phyloP scores from a whole-genome alignment of 192 early-diverging fungal genomes.

The Endogone sp. region DNA sequence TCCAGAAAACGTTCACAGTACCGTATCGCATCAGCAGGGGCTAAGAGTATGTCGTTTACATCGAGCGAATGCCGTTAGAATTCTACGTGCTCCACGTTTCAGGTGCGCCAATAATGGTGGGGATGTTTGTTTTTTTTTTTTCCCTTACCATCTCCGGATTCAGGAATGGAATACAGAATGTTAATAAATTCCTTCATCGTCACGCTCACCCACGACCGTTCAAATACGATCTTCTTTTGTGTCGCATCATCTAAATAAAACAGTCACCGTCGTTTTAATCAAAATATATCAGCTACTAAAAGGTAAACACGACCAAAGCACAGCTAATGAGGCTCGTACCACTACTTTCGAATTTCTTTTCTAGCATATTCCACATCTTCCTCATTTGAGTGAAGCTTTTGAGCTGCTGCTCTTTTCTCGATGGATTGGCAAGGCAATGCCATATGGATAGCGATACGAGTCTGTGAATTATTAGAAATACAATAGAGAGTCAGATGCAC shows the following conservation, averaged over 20 bases:
- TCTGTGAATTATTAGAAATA: conserved; percentile 19
- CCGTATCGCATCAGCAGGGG: conserved; percentile 37
- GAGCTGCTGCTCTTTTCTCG: conserved; percentile 58
- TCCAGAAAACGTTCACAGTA: conserved; percentile 77
- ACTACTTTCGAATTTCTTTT: conserved; percentile 47
- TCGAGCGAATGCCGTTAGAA: background rate
- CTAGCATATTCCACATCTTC: conserved; percentile 63
- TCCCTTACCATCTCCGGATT: conserved; percentile 39
- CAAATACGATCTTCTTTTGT: conserved; percentile 49
- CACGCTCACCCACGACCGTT: conserved; percentile 61
- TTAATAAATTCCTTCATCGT: conserved; percentile 64
- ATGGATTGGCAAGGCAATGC: conserved; percentile 53
- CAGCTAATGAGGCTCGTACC: conserved; percentile 18
- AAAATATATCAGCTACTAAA: background rate
- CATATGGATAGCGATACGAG: conserved; percentile 75
- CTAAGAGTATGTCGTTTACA: conserved; percentile 1
- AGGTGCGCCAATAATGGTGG: too few relatives aligned
- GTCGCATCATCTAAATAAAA: conserved; percentile 34
- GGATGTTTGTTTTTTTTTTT: too few relatives aligned
- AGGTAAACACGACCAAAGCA: background rate
- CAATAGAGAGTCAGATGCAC: too few relatives aligned
- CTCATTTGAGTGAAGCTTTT: conserved; percentile 50
- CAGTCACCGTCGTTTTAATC: conserved; percentile 2
- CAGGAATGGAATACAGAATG: conserved; percentile 51
- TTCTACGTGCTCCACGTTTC: background rate